These are phyloP conservation scores for Hygrophoropsis aurantiaca DNA, from an alignment of 768 basidiomycete genomes.

Conservation along the genomic window DNA sequence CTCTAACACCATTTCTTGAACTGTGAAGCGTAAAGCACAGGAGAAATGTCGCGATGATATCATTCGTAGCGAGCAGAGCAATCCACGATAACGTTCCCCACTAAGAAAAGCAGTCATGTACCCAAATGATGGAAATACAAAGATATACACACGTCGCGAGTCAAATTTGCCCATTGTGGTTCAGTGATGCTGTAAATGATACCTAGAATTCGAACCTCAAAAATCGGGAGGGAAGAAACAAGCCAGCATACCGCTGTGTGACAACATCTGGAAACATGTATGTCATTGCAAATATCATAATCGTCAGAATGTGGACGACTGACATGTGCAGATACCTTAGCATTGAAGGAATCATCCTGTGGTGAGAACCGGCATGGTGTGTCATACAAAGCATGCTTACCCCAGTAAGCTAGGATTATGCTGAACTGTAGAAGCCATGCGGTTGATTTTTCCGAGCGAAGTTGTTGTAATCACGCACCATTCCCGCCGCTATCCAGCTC, in stretches of 20 bases:
- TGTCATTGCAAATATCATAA: too few species aligned
- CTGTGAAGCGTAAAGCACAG: background rate
- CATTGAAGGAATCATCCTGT: background rate
- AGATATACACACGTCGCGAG: background rate
- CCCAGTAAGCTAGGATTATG: background rate
- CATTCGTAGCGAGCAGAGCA: background rate
- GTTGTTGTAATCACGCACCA: background rate
- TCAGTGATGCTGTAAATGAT: background rate
- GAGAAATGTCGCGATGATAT: background rate
- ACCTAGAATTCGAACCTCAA: background rate
- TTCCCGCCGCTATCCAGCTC: background rate
- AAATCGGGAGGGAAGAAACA: background rate
- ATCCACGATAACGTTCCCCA: background rate
- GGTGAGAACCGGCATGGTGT: background rate
- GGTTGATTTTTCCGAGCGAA: background rate
- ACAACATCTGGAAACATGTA: too few species aligned
- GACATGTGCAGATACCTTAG: too few species aligned
- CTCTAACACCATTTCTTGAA: background rate
- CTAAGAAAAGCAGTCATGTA: background rate
- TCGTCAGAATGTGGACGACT: too few species aligned
- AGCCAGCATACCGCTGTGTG: too few species aligned
- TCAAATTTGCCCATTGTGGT: background rate
- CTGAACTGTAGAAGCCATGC: background rate
- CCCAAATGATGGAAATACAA: too few species aligned
- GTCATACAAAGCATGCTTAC: too few species aligned